Base-by-base conservation (phyloP, 441 rosid genomes). In the Hura crepitans region DNA sequence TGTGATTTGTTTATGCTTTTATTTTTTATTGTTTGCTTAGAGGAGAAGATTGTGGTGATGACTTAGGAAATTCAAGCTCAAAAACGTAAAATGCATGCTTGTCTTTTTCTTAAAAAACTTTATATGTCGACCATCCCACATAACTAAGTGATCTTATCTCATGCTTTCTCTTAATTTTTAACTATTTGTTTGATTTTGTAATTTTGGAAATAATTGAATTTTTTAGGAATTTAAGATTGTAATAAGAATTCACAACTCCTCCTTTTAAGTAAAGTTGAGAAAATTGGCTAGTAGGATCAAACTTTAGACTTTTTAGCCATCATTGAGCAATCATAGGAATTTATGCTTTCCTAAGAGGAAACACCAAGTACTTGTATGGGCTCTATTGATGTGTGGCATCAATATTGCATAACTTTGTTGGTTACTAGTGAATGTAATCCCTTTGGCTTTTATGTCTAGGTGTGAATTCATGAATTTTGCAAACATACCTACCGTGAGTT, bases 121-220 rank as follows among this genome's bases (percentile, higher is more conserved):
- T 89, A 87, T 88, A 87, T 89, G 97, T 87, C 95, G 93, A 91
- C 69, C 4, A 69, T 73, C 92, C 94, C 93, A 89, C 93, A 85
- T 93, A 91, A 77, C 97, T 83, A 93, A 89, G 90, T 82, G 77
- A 79, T 83, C 81, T 78, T 68, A 55, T 56, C n/a, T 56, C 18
- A 35, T 8, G 46, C 53, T 5, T 45, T 37, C 42, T 60, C 1
- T 28, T 28, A 23, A 60, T 14, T 30, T 57, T 68, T 9, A 22
- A 28, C 28, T 46, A 23, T 43, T 45, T 12, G 25, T 47, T 46
- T 47, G 5, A 10, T 35, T 1, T 14, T 5, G 31, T 46, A 5
- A 39, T 50, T 37, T 1, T 51, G n/a, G 10, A 17, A n/a, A 5
- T 39, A 14, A 23, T 4, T 12, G 14, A 14, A 12, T 59, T 33